These are phyloP conservation scores for Podospora pseudoanserina DNA, from an alignment of 495 filamentous ascomycete species.

Conservation along the genomic window DNA sequence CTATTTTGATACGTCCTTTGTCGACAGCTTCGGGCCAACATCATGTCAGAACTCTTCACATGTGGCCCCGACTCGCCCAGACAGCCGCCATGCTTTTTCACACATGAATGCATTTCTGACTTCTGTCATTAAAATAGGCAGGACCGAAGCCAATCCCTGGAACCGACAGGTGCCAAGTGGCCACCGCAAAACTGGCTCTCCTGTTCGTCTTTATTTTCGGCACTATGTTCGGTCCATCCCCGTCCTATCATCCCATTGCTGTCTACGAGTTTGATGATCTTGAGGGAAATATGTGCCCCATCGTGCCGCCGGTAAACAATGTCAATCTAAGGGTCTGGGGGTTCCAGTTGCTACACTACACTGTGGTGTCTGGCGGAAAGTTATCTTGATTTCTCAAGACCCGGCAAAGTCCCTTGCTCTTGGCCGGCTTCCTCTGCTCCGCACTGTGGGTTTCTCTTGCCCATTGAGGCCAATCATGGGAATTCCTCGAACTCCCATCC, in stretches of 20 bases:
- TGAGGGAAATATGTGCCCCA: background rate
- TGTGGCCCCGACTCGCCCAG: background rate
- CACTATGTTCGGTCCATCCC: background rate
- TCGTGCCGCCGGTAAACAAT: background rate
- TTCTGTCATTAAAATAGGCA: background rate
- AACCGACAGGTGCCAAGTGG: background rate
- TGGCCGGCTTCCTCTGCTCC: slow-evolving; percentile 2
- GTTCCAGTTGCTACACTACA: background rate
- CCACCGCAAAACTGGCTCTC: background rate
- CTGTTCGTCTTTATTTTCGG: background rate
- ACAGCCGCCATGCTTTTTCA: background rate
- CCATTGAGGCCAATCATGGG: slow-evolving; percentile 19
- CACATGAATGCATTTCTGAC: background rate
- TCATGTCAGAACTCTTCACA: background rate
- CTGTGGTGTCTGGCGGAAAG: background rate
- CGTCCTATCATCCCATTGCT: background rate
- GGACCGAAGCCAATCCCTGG: background rate
- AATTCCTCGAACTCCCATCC: slow-evolving; percentile 11
- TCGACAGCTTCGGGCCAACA: background rate
- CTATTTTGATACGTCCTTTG: background rate
- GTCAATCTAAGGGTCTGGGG: background rate
- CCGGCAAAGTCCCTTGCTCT: slow-evolving; percentile 3
- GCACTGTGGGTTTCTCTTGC: slow-evolving; percentile 6
- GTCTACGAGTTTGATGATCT: background rate
- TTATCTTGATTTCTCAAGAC: slow-evolving; percentile 5